A percentile compares a stretch with the other conserved stretches of the same genome.
Conservation (phyloP, 352 stramenopile genomes). For the Globisporangium nagaii region DNA sequence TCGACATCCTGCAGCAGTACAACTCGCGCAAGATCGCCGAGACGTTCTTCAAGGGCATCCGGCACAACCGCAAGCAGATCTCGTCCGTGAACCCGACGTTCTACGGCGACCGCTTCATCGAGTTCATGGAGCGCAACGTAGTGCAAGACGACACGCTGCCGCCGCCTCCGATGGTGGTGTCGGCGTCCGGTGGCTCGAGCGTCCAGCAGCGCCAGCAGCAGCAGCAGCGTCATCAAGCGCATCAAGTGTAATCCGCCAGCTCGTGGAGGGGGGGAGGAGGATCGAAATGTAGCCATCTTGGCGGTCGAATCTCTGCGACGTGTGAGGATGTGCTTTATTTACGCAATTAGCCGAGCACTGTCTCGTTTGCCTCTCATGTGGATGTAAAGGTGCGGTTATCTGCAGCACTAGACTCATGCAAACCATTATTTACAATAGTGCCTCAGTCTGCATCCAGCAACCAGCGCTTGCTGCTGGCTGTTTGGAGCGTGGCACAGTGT, state of each 20-base stretch:
- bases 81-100: slow-evolving; percentile 80
- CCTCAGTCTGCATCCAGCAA: no score
- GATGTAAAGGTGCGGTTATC: no score
- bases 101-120: slow-evolving; percentile 88
- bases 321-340: neutral
- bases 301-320: neutral
- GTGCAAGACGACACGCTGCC: slow-evolving; percentile 53
- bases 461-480: no score
- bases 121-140: slow-evolving; percentile 84
- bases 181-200: neutral
- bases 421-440: no score
- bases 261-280: neutral
- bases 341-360: neutral
- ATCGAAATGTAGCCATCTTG: neutral
- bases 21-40: slow-evolving; percentile 90
- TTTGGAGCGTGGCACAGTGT: no score
- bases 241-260: slow-evolving; percentile 10
- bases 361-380: neutral
- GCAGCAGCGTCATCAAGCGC: neutral
- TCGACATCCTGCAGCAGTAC: slow-evolving; percentile 94
- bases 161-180: slow-evolving; percentile 13
- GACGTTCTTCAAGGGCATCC: slow-evolving; percentile 85
- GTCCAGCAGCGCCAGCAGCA: neutral
- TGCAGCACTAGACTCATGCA: no score
- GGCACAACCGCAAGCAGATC: slow-evolving; percentile 85